These are phyloP conservation scores for Termitomyces sp. DNA, from an alignment of 768 basidiomycete genomes.

Conservation along the genomic window DNA sequence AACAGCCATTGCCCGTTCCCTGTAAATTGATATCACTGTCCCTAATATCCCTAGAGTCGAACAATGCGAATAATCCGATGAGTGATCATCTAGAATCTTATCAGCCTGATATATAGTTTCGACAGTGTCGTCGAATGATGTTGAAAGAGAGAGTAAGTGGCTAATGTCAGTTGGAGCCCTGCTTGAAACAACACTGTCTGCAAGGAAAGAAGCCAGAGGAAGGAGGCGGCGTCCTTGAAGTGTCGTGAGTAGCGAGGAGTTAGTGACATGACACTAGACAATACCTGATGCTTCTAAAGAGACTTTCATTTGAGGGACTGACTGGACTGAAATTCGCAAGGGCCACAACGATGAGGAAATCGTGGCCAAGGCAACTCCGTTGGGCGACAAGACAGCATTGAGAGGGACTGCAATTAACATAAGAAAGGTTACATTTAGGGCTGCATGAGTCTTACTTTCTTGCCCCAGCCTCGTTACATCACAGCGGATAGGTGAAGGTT, in stretches of 20 bases:
- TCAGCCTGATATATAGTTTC: slow-evolving; percentile 45
- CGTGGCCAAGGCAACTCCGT: slow-evolving; percentile 50
- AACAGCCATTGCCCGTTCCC: slow-evolving; percentile 15
- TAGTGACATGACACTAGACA: neutral
- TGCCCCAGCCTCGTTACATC: slow-evolving; percentile 36
- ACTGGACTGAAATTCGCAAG: slow-evolving; percentile 35
- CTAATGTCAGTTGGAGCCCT: slow-evolving; percentile 55
- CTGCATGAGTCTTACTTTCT: slow-evolving; percentile 37
- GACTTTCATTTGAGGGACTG: slow-evolving; percentile 32
- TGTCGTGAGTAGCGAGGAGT: neutral
- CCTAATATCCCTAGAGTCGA: slow-evolving; percentile 41
- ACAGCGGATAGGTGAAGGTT: slow-evolving; percentile 40
- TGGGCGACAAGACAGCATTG: slow-evolving; percentile 52
- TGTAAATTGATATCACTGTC: slow-evolving; percentile 45
- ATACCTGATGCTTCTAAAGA: slow-evolving; percentile 12
- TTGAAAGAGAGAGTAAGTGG: slow-evolving; percentile 44
- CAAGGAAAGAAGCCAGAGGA: slow-evolving; percentile 23
- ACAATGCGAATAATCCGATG: slow-evolving; percentile 32
- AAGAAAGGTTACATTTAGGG: neutral
- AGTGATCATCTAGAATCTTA: slow-evolving; percentile 37
- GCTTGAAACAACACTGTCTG: slow-evolving; percentile 44
- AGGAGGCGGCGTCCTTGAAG: slow-evolving; percentile 12
- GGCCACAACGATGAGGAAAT: slow-evolving; percentile 40
- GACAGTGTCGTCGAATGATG: slow-evolving; percentile 36
- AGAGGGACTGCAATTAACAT: slow-evolving; percentile 45